phyloP scores from a whole-genome alignment of 768 basidiomycete species.

The Amyloporia xantha region DNA sequence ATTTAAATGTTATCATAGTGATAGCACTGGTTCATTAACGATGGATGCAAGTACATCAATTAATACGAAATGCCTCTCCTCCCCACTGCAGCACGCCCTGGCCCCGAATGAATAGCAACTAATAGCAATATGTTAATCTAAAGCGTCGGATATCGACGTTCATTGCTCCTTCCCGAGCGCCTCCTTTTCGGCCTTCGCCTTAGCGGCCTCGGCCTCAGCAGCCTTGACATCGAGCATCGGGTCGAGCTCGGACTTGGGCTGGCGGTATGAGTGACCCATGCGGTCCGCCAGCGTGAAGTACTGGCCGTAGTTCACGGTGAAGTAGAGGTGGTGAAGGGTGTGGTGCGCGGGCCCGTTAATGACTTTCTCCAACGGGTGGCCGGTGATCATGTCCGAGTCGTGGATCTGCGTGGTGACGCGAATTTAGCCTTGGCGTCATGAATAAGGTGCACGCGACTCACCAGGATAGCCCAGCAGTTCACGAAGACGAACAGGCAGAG shows the following conservation, averaged over 20 bases:
- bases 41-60: neutral
- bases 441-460: slow-evolving; percentile 33
- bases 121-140: neutral
- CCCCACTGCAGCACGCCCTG: neutral
- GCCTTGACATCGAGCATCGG: slow-evolving; percentile 68
- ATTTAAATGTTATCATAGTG: too few species aligned
- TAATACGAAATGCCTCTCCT: neutral
- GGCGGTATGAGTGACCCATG: slow-evolving; percentile 78
- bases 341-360: slow-evolving; percentile 99
- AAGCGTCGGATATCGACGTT: neutral
- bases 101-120: neutral
- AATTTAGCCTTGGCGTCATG: neutral
- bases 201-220: slow-evolving; percentile 24
- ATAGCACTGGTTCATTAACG: neutral
- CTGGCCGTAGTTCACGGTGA: slow-evolving; percentile 96
- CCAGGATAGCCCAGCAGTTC: slow-evolving; percentile 92
- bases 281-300: slow-evolving; percentile 97
- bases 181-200: slow-evolving; percentile 5
- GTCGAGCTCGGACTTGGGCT: slow-evolving; percentile 78
- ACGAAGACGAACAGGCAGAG: slow-evolving; percentile 84
- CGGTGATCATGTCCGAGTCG: slow-evolving; percentile 98
- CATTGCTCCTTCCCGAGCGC: slow-evolving; percentile 18
- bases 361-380: slow-evolving; percentile 75
- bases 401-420: slow-evolving; percentile 62
- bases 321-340: slow-evolving; percentile 94